phyloP scores from a whole-genome alignment of 2,329 filamentous ascomycete genomes.

The Colletotrichum endophyticum region DNA sequence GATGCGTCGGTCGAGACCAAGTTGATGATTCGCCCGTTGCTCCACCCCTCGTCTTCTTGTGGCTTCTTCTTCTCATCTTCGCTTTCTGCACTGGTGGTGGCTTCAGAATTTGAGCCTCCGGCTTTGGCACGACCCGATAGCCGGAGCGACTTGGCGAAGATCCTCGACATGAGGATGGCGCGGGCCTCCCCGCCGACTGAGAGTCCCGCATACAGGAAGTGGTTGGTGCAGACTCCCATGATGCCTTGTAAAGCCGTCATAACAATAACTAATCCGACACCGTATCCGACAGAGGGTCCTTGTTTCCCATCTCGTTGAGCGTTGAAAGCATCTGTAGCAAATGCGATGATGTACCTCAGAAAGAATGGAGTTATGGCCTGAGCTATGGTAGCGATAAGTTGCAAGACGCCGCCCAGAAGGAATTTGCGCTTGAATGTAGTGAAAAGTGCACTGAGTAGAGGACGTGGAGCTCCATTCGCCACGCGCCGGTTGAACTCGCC shows the following conservation, averaged over 20 bases:
- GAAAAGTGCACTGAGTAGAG: constrained; percentile 77
- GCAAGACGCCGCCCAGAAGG: constrained; percentile 77
- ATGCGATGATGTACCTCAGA: constrained; percentile 84
- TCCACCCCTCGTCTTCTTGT: constrained; percentile 66
- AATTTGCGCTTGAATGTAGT: constrained; percentile 88
- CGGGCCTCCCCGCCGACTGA: constrained; percentile 84
- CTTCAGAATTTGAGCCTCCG: constrained; percentile 51
- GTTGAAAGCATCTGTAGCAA: constrained; percentile 78
- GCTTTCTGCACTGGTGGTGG: constrained; percentile 21
- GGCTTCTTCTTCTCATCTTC: background rate
- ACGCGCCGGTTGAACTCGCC: constrained; percentile 67
- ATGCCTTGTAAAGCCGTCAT: constrained; percentile 82
- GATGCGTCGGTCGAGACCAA: constrained; percentile 96
- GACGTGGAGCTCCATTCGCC: constrained; percentile 70
- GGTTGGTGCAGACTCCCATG: constrained; percentile 81
- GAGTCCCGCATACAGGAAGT: constrained; percentile 95
- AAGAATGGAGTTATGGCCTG: constrained; percentile 85
- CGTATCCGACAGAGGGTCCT: background rate
- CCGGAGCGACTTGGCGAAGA: constrained; percentile 91
- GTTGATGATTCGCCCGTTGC: constrained; percentile 88
- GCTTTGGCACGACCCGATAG: constrained; percentile 87
- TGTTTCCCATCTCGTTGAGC: background rate
- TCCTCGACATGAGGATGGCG: constrained; percentile 80
- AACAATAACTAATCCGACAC: constrained; percentile 45
- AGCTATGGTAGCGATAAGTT: constrained; percentile 71